Conservation (phyloP, 2,329 filamentous ascomycete species). For the Trichoderma atrobrunneum region DNA sequence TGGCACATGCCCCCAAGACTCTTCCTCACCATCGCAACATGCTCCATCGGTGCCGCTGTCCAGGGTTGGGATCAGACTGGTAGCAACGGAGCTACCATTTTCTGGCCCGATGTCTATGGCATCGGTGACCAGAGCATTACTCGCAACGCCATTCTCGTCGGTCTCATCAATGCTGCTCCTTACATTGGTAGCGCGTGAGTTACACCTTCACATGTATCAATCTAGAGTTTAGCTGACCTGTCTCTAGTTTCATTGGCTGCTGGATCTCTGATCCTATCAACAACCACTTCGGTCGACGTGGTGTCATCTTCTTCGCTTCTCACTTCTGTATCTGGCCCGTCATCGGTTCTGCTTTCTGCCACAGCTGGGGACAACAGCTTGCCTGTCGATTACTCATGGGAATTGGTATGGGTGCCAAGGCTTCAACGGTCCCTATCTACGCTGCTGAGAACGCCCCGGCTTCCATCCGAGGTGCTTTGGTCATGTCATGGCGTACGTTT, state of each 20-base stretch:
- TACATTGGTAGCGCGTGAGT: slow-evolving; percentile 45
- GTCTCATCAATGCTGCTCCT: slow-evolving; percentile 60
- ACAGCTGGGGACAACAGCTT: slow-evolving; percentile 66
- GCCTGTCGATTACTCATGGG: slow-evolving; percentile 66
- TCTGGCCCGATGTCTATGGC: slow-evolving; percentile 50
- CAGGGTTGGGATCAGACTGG: slow-evolving; percentile 67
- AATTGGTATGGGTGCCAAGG: slow-evolving; percentile 66
- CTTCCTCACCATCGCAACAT: slow-evolving; percentile 64
- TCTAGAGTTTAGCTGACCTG: slow-evolving; percentile 14
- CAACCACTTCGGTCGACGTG: slow-evolving; percentile 42
- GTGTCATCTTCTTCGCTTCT: slow-evolving; percentile 68
- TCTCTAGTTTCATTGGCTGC: slow-evolving; percentile 47
- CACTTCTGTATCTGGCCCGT: slow-evolving; percentile 65
- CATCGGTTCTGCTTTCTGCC: slow-evolving; percentile 61
- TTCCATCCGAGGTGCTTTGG: slow-evolving; percentile 66
- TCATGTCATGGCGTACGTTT: slow-evolving; percentile 68
- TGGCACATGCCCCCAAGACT: slow-evolving; percentile 62
- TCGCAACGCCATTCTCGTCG: slow-evolving; percentile 51
- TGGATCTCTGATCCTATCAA: slow-evolving; percentile 66
- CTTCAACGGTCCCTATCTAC: slow-evolving; percentile 67
- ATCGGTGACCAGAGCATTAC: slow-evolving; percentile 32
- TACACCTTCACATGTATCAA: slow-evolving; percentile 23
- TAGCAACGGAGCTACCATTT: slow-evolving; percentile 60
- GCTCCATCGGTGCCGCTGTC: slow-evolving; percentile 66
- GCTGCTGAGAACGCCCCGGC: slow-evolving; percentile 71